Base-by-base conservation (phyloP, 805 yeast species). In the Groenewaldozyma tartarivorans region DNA sequence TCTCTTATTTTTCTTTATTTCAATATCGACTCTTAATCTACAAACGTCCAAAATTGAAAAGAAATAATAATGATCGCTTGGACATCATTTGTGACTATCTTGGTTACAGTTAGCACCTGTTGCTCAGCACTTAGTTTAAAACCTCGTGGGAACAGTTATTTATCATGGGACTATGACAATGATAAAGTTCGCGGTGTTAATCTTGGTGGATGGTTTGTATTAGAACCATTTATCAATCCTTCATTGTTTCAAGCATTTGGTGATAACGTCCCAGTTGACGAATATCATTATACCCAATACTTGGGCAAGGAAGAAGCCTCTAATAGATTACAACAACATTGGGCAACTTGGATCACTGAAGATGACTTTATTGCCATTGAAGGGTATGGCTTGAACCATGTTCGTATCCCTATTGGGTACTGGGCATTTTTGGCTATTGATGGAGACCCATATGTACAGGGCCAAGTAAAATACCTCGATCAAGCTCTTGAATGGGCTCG, bases 331-430 rank as follows among this genome's bases (percentile, higher is more conserved):
- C 63, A 70, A 33, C 52, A 69, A 27, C 97, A 88, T 63, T 88
- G 96, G 95, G 57, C 66, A 36, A 65, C 82, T 13, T 88, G 82
- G 77, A 73, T 75, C 57, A 77, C 79, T 5, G 94, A 82, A 60
- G 53, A 59, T 18, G 96, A 88, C 59, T 79, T 90, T 52, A 49
- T 61, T 38, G 56, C 66, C 40, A 83, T 88, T 40, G 68, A 69
- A 4, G 54, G 51, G 9, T 67, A 67, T 41, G 95, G 95, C 1
- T 68, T 88, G 48, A 90, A 88, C 62, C 68, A 80, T 49, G 95
- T 86, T 17, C 76, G 96, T 54, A 80, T 88, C 45, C 96, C 97
- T 35, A 75, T 88, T 41, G 96, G 96, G 7, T 88, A 88, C 65
- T 90, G 97, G 97, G 95, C 95, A 6, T 85, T 83, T 59, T 56